Evolutionary conservation across 768 basidiomycete genomes (phyloP), one percentile per base, ranked within the genome.

Genomic region (Tricholoma flavovirens): DNA sequence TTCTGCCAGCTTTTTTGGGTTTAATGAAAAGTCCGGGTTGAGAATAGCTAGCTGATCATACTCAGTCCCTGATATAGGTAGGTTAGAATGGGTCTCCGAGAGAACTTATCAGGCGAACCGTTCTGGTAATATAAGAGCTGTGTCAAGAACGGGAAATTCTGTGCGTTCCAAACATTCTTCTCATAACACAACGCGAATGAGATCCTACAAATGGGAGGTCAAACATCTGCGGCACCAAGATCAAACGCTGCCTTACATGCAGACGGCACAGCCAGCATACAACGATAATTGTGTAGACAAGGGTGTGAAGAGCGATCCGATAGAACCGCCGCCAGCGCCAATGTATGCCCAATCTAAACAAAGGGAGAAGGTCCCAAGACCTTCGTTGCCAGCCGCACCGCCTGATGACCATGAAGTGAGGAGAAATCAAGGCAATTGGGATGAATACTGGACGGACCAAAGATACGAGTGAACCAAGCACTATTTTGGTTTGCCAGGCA

Each of bases 61-160:
- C 51, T 74, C 48, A 1, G 78, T 78, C 5, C 43, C 43, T 45
- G 12, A 45, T 24, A 45, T 24, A 4, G 22, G 12, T 22, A 24
- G 22, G 19, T 45, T 9, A 45, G 14, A 45, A 45, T 22, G 19
- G 14, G 43, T 24, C 21, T 14, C 11, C 12, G 3, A 11, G 14
- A 17, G 12, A 22, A 10, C 11, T 45, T 45, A 45, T 12, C 10
- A 45, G 5, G 22, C 43, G 11, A 11, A 52, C 58, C 58, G 33
- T 59, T 59, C 63, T 59, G 77, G 76, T 22, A 67, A 11, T 9
- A 58, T n/a, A 58, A 48, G 2, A 58, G 40, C 49, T 58, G 56
- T 73, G 78, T 77, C 14, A 82, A 66, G 69, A 84, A 84, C 1
- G 84, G 84, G 71, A 86, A 83, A 61, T 73, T 77, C 61, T 81